Base-by-base conservation (phyloP, 257 asterid species). In the Ophiorrhiza pumila region DNA sequence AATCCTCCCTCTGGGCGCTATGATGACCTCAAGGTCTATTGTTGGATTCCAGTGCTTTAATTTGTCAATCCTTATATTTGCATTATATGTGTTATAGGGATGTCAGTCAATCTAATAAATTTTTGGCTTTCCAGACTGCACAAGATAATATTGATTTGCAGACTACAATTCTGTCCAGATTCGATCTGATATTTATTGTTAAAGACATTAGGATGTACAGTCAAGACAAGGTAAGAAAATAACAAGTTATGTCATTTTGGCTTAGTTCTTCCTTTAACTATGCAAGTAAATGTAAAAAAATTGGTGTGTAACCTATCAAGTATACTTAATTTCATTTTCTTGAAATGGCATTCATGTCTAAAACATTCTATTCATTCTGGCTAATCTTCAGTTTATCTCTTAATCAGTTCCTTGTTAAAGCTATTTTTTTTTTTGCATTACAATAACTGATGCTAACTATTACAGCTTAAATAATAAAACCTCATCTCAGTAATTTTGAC, bases 1-100 rank as follows among this genome's bases (percentile, higher is more conserved):
- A 95, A 95, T 78, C 99, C 99, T 85, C 99, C 99, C 29, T 95
- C 99, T 31, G 99, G 99, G 65, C 95, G 97, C 68, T 95, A 95
- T 73, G 99, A 92, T 79, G 99, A 95, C 83, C 99, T 95, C 81
- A 95, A 85, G 96, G 99, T 90, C 67, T 47, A n/a, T 35, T 56
- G 23, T 25, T 50, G 18, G 31, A 56, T 71, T 43, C 65, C 56
- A 12, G 35, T 53, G 46, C 74, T 39, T 20, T 41, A 17, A 39
- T 68, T 55, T 52, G 53, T 43, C 63, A 47, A 9, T 47, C 63
- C 66, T 31, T 77, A 52, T 18, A 58, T 53, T 69, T 66, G 52
- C 35, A 22, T 65, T 41, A 22, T 63, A 31, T 63, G 35, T 57
- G 32, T 18, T 50, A 6, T 32, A 47, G 63, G 50, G 23, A 63